Base-by-base conservation (phyloP, 805 yeast genomes). In the Candida wancherniae region DNA sequence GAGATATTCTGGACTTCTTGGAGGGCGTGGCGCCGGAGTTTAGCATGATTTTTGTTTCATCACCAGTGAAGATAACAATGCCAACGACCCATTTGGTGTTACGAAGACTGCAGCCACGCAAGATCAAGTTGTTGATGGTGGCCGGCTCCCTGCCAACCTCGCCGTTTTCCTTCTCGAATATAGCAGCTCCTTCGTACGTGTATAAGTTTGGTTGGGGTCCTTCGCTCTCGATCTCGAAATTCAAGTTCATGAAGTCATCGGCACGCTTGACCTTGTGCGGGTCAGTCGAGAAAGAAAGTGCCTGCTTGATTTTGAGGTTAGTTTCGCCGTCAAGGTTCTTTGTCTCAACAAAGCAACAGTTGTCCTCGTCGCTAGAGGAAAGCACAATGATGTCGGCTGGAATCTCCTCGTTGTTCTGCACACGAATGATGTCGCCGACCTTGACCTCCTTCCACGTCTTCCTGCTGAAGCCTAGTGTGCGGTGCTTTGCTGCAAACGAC, bases 1-100 rank as follows among this genome's bases (percentile, higher is more conserved):
- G 64, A 3, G 90, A 70, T 9, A 84, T 80, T 53, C 85, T 71
- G 1, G 90, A 81, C 43, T 69, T 74, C 47, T 84, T 84, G 4
- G 88, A 71, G 26, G 92, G 92, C 1, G 92, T 84, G 12, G 71
- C 63, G 51, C 92, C 92, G 2, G 90, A 69, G 55, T 84, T 84
- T 39, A 83, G 59, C 86, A 83, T 82, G 49, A 83, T 82, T 48
- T 84, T 84, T 3, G 94, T 73, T 42, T 84, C 92, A 26, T 67
- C 68, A 50, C 94, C 94, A 4, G 92, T 83, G 57, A 79, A 83
- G 3, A 74, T 63, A 11, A 82, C 92, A 16, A 83, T 48, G 34
- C 92, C 92, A 51, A 83, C 69, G 15, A 74, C 86, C 92, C 92
- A 84, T 55, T 79, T 80, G 1, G 92, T 83, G 50, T 84, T 84